A percentile compares a stretch with the other conserved stretches of the same genome.
These are phyloP conservation scores for Coleophoma eucalyptorum DNA, from an alignment of 2,329 filamentous ascomycete species.

Conservation along the genomic window DNA sequence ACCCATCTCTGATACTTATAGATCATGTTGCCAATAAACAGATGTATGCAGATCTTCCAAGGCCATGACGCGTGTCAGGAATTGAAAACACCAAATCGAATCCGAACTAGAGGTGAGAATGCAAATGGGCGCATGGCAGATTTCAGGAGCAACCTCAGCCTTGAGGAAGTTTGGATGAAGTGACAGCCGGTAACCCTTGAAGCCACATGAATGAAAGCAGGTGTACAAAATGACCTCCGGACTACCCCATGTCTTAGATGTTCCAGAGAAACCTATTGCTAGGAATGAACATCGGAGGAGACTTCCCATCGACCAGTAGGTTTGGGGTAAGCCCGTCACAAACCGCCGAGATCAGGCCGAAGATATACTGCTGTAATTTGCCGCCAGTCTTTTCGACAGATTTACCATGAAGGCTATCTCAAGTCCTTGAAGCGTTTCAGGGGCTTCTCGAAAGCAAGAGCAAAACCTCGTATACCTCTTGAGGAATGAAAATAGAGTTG, in stretches of 20 bases:
- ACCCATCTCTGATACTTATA: background rate
- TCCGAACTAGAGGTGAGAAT: background rate
- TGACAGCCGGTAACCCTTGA: background rate
- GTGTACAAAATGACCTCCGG: background rate
- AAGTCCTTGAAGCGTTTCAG: no score
- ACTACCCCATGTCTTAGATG: background rate
- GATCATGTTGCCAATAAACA: background rate
- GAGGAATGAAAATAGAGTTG: no score
- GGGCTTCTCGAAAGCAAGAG: no score
- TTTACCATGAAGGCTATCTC: no score
- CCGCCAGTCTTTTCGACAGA: no score
- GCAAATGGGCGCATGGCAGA: background rate
- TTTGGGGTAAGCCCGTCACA: background rate
- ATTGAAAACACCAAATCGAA: background rate
- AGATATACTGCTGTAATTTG: no score
- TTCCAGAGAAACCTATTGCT: background rate
- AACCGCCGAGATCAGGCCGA: constrained; percentile 1
- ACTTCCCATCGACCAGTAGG: background rate
- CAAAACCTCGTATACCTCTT: no score
- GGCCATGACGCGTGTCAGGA: background rate
- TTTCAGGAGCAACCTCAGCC: background rate
- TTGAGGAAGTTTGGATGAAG: background rate
- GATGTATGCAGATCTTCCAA: background rate
- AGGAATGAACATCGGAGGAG: background rate
- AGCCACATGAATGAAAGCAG: background rate